Conservation (phyloP, 495 filamentous ascomycete species). For the Paragyromitra xinjiangensis region DNA sequence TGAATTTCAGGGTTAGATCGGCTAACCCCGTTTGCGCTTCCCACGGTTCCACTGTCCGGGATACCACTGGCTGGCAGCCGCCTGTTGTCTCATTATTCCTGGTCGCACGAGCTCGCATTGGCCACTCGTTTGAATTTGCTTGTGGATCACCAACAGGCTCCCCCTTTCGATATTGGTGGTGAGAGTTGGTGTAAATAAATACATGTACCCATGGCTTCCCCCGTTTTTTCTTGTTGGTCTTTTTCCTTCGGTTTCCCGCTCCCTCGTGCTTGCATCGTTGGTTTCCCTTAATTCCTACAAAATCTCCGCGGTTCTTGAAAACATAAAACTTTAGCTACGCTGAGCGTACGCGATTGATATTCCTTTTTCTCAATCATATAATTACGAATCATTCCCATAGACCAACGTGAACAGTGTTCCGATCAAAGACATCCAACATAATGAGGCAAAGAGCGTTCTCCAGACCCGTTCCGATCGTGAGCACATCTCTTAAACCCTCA, state of each 20-base stretch:
- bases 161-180: constrained; percentile 24
- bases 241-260: constrained; percentile 11
- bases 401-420: background rate
- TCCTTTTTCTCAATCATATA: constrained; percentile 19
- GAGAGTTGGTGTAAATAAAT: constrained; percentile 31
- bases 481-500: background rate
- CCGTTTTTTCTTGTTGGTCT: constrained; percentile 13
- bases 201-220: constrained; percentile 23
- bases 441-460: constrained; percentile 53
- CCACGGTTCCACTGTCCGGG: constrained; percentile 2
- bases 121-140: constrained; percentile 17
- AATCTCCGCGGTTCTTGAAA: constrained; percentile 9
- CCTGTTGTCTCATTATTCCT: constrained; percentile 26
- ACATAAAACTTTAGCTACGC: constrained; percentile 32
- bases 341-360: constrained; percentile 46
- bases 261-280: constrained; percentile 36
- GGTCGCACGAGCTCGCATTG: constrained; percentile 32
- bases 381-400: constrained; percentile 10
- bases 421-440: constrained; percentile 20
- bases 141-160: constrained; percentile 35
- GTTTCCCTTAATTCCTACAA: constrained; percentile 28
- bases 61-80: constrained; percentile 27
- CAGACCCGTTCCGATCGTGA: constrained; percentile 49
- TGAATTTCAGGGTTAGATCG: constrained; percentile 21
- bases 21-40: constrained; percentile 29